Conservation (phyloP, 176 grass and related monocot genomes). For the Hsuehochloa calcarea region DNA sequence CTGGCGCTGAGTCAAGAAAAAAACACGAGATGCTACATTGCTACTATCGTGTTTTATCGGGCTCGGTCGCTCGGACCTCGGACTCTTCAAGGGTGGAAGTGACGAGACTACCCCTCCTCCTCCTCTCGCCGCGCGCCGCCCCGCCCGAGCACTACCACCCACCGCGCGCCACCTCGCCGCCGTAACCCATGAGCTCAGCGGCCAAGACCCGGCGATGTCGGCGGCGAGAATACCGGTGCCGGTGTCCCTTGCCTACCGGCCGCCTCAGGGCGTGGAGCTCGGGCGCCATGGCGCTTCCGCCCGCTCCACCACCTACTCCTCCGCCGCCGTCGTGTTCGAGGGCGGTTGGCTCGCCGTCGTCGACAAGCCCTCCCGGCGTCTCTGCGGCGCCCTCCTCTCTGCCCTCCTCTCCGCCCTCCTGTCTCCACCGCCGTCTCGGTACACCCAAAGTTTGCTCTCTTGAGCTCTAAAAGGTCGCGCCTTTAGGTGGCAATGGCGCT, state of each 20-base stretch:
- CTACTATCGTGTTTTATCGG: no score
- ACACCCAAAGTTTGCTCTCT: no score
- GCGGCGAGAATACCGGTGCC: conserved; percentile 44
- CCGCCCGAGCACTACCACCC: not conserved
- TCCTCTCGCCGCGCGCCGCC: not conserved
- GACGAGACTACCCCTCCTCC: conserved; percentile 55
- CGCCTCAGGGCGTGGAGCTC: conserved; percentile 71
- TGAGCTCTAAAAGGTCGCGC: no score
- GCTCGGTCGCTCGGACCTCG: no score
- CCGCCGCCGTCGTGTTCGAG: conserved; percentile 60
- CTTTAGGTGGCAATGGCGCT: no score
- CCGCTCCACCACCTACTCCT: conserved; percentile 38
- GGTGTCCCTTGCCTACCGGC: conserved; percentile 80
- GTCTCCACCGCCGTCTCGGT: no score
- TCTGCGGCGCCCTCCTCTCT: no score
- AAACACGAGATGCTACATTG: no score
- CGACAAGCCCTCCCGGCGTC: conserved; percentile 76
- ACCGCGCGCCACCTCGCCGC: not conserved
- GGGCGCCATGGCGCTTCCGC: conserved; percentile 73
- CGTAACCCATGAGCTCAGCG: no score
- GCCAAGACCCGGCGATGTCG: conserved; percentile 11
- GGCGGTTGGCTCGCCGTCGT: conserved; percentile 74
- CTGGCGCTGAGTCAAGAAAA: no score
- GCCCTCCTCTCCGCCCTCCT: no score
- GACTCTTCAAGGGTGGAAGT: not conserved